Base-by-base conservation (phyloP, 768 basidiomycete species). In the Candolleomyces aberdarensis region DNA sequence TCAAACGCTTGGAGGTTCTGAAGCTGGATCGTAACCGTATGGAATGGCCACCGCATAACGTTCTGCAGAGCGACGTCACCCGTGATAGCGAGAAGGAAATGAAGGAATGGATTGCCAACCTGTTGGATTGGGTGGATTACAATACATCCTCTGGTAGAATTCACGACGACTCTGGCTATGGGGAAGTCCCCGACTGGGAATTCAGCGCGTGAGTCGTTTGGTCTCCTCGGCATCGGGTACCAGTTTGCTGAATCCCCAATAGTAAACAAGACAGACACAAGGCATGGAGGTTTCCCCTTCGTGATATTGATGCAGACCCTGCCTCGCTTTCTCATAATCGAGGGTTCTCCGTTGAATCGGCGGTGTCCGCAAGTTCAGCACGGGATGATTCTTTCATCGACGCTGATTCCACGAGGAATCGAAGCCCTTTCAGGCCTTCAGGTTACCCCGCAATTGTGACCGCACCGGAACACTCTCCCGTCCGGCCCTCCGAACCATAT, bases 11-110 rank as follows among this genome's bases (percentile, higher is more conserved):
- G 44, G 85, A 86, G 51, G 82, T 97, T 36, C 79, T 98, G 66
- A 92, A 92, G 72, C 77, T 92, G 9, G 95, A 96, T 64, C 86
- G 89, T 63, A 98, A 99, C 69, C 96, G 96, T 3, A 82, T 97
- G 43, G 90, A 94, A 72, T 98, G 95, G 94, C 96, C 96, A 0
- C 90, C 92, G 7, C 82, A 77, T 62, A 60, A 76, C 52, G 75
- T 89, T 14, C 69, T 88, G 70, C 81, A 82, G 19, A 11, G 22
- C 20, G 60, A 48, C 67, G 71, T 17, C 70, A 75, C 11, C 48
- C 77, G 80, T 29, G 64, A 81, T 51, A 79, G 81, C 60, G 72
- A 77, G 36, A 79, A 84, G 54, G 77, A 77, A 17, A 84, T 87
- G 79, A 83, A 82, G 69, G 82, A 85, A 47, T 94, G 93, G 89